A percentile compares a stretch with the other conserved stretches of the same genome.
phyloP scores from a whole-genome alignment of 2,329 filamentous ascomycete genomes.

The Clonostachys rhizophaga region DNA sequence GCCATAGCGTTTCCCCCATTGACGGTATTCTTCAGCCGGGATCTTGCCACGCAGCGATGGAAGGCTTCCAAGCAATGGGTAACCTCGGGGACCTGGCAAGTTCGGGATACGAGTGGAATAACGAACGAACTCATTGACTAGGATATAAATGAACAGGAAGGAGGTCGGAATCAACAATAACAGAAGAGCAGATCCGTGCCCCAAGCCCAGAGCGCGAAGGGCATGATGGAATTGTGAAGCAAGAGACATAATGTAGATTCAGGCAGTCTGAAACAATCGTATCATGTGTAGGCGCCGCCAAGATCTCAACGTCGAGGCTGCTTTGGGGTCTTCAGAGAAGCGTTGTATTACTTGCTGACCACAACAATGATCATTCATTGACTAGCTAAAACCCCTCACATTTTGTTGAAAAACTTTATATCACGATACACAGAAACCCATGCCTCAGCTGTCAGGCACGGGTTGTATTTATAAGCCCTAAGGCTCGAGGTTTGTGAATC shows the following conservation, averaged over 20 bases:
- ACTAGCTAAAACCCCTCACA: too few relatives aligned
- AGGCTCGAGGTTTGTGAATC: background rate
- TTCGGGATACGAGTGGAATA: constrained; percentile 3
- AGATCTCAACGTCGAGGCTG: too few relatives aligned
- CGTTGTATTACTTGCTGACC: too few relatives aligned
- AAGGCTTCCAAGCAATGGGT: constrained; percentile 6
- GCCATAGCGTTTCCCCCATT: constrained; percentile 19
- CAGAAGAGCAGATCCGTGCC: background rate
- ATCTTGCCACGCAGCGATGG: background rate
- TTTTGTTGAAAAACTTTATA: too few relatives aligned
- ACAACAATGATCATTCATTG: too few relatives aligned
- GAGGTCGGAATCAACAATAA: background rate
- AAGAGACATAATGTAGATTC: too few relatives aligned
- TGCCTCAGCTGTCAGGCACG: background rate
- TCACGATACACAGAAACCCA: background rate
- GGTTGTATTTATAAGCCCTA: constrained; percentile 1
- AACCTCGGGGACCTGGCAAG: constrained; percentile 7
- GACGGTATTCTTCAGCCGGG: constrained; percentile 15
- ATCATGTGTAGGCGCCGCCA: too few relatives aligned
- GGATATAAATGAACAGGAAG: background rate
- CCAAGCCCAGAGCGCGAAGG: too few relatives aligned
- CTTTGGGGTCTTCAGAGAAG: too few relatives aligned
- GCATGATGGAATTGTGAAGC: too few relatives aligned
- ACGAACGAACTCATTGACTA: constrained; percentile 2
- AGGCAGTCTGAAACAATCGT: too few relatives aligned